These are phyloP conservation scores for Articulospora tetracladia DNA, from an alignment of 495 filamentous ascomycete species.

Conservation along the genomic window DNA sequence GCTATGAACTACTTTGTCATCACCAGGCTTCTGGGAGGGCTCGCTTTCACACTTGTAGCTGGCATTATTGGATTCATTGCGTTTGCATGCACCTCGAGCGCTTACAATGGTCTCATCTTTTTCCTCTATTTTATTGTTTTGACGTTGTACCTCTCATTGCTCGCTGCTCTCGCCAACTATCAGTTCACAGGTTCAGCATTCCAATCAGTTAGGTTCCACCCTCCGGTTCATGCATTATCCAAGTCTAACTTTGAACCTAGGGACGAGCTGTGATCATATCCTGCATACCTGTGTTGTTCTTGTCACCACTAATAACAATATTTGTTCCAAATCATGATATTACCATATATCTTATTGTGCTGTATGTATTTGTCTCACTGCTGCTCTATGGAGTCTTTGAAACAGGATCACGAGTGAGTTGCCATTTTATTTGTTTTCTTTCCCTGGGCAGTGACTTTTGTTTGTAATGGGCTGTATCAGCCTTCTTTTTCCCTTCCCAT, in stretches of 20 bases:
- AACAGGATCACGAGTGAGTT: not conserved
- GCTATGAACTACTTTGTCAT: not conserved
- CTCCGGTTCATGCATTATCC: too few species aligned
- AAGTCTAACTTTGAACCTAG: too few species aligned
- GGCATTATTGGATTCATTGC: not conserved
- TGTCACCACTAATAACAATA: not conserved
- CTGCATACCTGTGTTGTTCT: not conserved
- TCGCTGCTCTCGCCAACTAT: not conserved
- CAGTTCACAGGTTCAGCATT: not conserved
- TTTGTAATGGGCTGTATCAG: too few species aligned
- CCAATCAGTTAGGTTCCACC: too few species aligned
- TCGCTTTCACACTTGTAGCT: not conserved
- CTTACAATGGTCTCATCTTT: not conserved
- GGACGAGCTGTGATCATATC: not conserved
- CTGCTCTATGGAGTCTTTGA: not conserved
- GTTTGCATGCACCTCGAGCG: not conserved
- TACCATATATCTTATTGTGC: not conserved
- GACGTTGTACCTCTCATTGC: not conserved
- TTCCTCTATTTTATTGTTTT: not conserved
- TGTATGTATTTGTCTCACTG: not conserved
- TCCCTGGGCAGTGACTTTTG: too few species aligned
- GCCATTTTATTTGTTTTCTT: too few species aligned
- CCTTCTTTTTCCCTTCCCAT: too few species aligned
- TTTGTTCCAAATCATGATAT: not conserved
- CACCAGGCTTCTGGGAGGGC: not conserved